Percentiles rank a stretch among this genome's conserved stretches.
These are phyloP conservation scores for Phalaenopsis aphrodite DNA, from an alignment of 106 monocot species.

Conservation along the genomic window DNA sequence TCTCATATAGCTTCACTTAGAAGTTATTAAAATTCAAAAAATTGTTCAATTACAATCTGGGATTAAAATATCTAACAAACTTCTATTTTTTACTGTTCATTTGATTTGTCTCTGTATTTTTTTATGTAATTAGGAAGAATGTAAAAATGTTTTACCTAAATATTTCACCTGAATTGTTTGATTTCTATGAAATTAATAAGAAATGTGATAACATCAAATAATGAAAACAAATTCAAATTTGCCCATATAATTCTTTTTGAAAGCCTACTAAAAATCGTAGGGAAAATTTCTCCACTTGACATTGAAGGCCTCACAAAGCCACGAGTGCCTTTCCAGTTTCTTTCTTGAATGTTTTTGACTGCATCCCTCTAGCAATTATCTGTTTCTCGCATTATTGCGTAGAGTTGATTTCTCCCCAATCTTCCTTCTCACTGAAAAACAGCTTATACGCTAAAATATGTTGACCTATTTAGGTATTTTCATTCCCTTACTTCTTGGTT, in stretches of 20 bases:
- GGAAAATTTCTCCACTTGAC: background rate
- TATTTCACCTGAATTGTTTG: background rate
- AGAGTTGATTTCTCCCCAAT: background rate
- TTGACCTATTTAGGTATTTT: background rate
- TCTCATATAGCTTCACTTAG: background rate
- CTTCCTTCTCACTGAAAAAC: background rate
- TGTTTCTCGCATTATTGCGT: background rate
- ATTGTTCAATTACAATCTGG: background rate
- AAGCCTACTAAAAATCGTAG: background rate
- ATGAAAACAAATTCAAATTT: background rate
- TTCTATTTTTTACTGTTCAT: background rate
- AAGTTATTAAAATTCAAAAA: background rate
- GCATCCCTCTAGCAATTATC: background rate
- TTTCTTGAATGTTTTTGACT: background rate
- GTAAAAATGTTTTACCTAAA: background rate
- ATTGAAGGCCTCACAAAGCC: background rate
- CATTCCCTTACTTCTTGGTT: background rate
- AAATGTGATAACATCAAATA: background rate
- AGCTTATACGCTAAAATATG: background rate
- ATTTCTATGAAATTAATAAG: background rate
- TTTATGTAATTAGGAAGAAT: background rate
- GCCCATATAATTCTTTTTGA: background rate
- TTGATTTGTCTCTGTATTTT: background rate
- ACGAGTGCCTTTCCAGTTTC: background rate
- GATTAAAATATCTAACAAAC: too few relatives aligned